Evolutionary conservation across 192 early-diverging fungal genomes (phyloP).

Genomic region (Coemansia sp.): DNA sequence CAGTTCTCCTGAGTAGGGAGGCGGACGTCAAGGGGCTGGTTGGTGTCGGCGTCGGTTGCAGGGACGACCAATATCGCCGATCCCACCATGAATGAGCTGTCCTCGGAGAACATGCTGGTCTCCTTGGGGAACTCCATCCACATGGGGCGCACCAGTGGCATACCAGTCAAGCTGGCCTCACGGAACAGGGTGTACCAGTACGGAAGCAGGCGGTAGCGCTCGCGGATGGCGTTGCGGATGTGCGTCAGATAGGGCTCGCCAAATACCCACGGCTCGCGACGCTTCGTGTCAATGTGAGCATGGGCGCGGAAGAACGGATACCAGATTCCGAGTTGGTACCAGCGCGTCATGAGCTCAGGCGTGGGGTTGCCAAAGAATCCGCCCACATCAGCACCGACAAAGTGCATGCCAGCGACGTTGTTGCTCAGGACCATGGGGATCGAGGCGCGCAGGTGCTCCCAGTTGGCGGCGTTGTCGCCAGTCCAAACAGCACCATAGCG

Average conservation of each 20-base stretch:
- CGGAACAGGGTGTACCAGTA: slow-evolving; percentile 92
- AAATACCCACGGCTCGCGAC: slow-evolving; percentile 95
- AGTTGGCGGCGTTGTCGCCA: slow-evolving; percentile 90
- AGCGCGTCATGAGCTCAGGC: slow-evolving; percentile 85
- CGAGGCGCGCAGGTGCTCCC: slow-evolving; percentile 81
- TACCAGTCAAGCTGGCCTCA: slow-evolving; percentile 70
- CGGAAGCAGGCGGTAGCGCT: slow-evolving; percentile 86
- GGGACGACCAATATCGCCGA: slow-evolving; percentile 72
- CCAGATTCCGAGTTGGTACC: slow-evolving; percentile 95
- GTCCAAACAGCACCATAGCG: slow-evolving; percentile 98
- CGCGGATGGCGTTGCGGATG: slow-evolving; percentile 77
- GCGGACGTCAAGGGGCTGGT: slow-evolving; percentile 59
- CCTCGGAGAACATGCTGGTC: slow-evolving; percentile 72
- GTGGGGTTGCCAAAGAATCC: slow-evolving; percentile 98
- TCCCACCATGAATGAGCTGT: slow-evolving; percentile 92
- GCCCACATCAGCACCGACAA: slow-evolving; percentile 93
- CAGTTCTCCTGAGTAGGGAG: slow-evolving; percentile 70
- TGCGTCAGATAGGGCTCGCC: slow-evolving; percentile 78
- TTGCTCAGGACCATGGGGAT: slow-evolving; percentile 90
- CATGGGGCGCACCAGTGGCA: slow-evolving; percentile 88
- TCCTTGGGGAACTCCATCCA: slow-evolving; percentile 84
- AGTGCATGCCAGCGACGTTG: slow-evolving; percentile 83
- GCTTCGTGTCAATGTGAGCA: slow-evolving; percentile 95
- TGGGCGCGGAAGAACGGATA: slow-evolving; percentile 98
- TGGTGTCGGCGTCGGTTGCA: slow-evolving; percentile 54